These are phyloP conservation scores for Geranomyces michiganensis DNA, from an alignment of 192 early-diverging fungal species.

Conservation along the genomic window DNA sequence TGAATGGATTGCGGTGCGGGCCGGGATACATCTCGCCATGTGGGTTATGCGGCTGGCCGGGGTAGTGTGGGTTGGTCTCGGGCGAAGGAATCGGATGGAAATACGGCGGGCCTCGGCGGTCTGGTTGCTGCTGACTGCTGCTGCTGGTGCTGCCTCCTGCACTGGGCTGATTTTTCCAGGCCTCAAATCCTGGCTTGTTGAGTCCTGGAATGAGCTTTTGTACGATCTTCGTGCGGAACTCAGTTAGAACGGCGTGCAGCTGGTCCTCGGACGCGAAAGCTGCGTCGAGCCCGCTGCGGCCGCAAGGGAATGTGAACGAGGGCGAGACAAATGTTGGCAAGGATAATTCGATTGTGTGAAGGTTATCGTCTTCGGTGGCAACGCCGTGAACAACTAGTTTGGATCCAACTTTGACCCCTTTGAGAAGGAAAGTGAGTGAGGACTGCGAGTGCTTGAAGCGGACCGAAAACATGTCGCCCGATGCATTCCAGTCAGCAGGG, in stretches of 20 bases:
- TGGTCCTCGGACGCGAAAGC: slow-evolving; percentile 61
- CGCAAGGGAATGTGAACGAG: slow-evolving; percentile 35
- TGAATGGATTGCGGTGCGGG: slow-evolving; percentile 52
- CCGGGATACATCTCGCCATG: slow-evolving; percentile 5
- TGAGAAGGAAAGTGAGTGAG: slow-evolving; percentile 67
- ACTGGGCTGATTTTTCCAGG: slow-evolving; percentile 18
- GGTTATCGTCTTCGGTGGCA: slow-evolving; percentile 47
- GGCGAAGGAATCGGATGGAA: slow-evolving; percentile 1
- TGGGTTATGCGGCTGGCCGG: neutral
- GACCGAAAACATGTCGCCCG: slow-evolving; percentile 64
- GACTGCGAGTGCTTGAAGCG: slow-evolving; percentile 71
- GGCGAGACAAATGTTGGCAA: slow-evolving; percentile 28
- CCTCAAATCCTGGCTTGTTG: slow-evolving; percentile 73
- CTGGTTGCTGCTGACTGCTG: neutral
- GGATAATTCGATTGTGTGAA: slow-evolving; percentile 42
- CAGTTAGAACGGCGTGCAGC: slow-evolving; percentile 61
- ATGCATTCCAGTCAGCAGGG: slow-evolving; percentile 62
- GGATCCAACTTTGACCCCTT: slow-evolving; percentile 63
- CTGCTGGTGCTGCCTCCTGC: neutral
- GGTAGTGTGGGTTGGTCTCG: neutral
- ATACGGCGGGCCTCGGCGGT: slow-evolving; percentile 11
- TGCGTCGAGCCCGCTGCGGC: neutral
- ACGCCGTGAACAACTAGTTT: slow-evolving; percentile 69
- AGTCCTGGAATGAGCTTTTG: slow-evolving; percentile 69
- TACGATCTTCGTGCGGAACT: slow-evolving; percentile 66